A percentile compares a stretch with the other conserved stretches of the same genome.
Evolutionary conservation across 352 stramenopile species (phyloP).

Genomic region (Globisporangium viniferum): DNA sequence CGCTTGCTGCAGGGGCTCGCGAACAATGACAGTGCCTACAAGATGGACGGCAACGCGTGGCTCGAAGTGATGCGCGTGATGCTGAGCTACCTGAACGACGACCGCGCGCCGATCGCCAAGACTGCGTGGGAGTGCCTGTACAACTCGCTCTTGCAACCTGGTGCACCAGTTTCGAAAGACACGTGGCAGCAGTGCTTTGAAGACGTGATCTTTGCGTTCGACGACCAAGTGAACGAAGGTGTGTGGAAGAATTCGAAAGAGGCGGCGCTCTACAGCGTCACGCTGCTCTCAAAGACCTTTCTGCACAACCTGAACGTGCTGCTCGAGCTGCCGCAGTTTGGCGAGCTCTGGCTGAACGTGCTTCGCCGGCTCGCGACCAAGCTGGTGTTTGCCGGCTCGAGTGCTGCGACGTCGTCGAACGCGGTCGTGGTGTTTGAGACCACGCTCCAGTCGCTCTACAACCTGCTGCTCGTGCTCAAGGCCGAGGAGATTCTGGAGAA

Average conservation of each 20-base stretch:
- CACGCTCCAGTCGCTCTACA: slow-evolving; percentile 84
- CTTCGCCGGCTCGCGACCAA: slow-evolving; percentile 73
- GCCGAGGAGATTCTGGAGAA: slow-evolving; percentile 72
- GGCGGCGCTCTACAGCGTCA: slow-evolving; percentile 76
- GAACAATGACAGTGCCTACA: slow-evolving; percentile 71
- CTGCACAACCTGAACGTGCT: slow-evolving; percentile 79
- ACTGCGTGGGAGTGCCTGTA: slow-evolving; percentile 84
- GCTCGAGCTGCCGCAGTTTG: slow-evolving; percentile 61
- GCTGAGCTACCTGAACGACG: slow-evolving; percentile 80
- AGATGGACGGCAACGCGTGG: slow-evolving; percentile 69
- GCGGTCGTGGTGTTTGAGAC: slow-evolving; percentile 79
- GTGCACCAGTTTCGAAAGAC: slow-evolving; percentile 59
- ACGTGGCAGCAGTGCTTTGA: slow-evolving; percentile 85
- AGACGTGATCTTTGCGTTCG: slow-evolving; percentile 86
- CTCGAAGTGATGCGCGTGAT: slow-evolving; percentile 86
- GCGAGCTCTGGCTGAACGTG: slow-evolving; percentile 74
- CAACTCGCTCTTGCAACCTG: slow-evolving; percentile 73
- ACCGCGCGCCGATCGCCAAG: slow-evolving; percentile 71
- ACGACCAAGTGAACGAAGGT: slow-evolving; percentile 72
- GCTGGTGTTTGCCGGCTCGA: slow-evolving; percentile 32
- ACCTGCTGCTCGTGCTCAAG: slow-evolving; percentile 80
- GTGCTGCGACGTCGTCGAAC: slow-evolving; percentile 27
- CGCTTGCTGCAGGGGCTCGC: slow-evolving; percentile 71
- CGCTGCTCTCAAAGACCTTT: slow-evolving; percentile 84
- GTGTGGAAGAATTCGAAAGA: slow-evolving; percentile 55